Conservation (phyloP, 2,329 filamentous ascomycete species). For the Xylaria arbuscula region DNA sequence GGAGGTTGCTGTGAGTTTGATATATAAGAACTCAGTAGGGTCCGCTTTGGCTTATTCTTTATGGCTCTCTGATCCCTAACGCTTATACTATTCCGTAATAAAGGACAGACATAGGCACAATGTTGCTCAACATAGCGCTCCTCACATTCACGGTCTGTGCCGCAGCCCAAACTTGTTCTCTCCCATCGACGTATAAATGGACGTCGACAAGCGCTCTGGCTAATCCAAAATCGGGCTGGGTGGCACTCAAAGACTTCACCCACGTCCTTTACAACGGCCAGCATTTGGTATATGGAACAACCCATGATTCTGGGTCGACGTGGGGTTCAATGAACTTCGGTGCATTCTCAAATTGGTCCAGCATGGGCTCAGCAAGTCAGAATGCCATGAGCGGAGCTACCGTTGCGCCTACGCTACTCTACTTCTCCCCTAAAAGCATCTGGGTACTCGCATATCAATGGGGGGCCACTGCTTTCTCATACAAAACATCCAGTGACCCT, state of each 20-base stretch:
- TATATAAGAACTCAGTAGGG: not conserved
- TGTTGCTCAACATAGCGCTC: slow-evolving; percentile 30
- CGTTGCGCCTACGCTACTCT: slow-evolving; percentile 72
- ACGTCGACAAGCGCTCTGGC: slow-evolving; percentile 63
- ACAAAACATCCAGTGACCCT: slow-evolving; percentile 68
- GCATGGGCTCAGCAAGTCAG: slow-evolving; percentile 64
- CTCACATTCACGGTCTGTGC: slow-evolving; percentile 39
- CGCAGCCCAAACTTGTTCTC: slow-evolving; percentile 54
- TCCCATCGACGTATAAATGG: slow-evolving; percentile 64
- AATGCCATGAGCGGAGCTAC: slow-evolving; percentile 59
- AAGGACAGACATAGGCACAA: not conserved
- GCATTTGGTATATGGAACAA: slow-evolving; percentile 70
- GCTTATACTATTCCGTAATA: not conserved
- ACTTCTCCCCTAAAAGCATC: slow-evolving; percentile 68
- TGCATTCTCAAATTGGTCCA: slow-evolving; percentile 63
- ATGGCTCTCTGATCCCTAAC: not conserved
- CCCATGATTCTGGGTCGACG: slow-evolving; percentile 54
- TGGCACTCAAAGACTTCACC: slow-evolving; percentile 72
- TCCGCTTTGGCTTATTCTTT: not conserved
- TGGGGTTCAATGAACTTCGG: slow-evolving; percentile 71
- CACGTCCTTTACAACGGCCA: slow-evolving; percentile 64
- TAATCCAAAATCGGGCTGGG: slow-evolving; percentile 64
- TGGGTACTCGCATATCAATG: slow-evolving; percentile 77
- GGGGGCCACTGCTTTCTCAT: slow-evolving; percentile 69
- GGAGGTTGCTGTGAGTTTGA: not conserved